Percentiles rank a stretch among this genome's conserved stretches.
Evolutionary conservation across 2,329 filamentous ascomycete species (phyloP).

Genomic region (Colletotrichum orbiculare): DNA sequence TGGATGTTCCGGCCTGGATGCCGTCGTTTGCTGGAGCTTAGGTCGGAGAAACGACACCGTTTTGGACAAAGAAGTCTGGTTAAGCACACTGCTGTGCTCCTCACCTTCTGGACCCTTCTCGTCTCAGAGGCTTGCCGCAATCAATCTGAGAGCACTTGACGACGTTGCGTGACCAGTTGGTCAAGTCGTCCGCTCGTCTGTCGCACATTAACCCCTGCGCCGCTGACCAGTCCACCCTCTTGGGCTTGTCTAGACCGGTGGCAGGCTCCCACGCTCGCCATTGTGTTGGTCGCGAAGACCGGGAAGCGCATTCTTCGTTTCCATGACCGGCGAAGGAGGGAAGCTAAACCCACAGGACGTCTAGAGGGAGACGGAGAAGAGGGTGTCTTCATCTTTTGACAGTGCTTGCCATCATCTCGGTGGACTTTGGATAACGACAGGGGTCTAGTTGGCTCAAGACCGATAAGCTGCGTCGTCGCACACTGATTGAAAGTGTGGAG

Average conservation of each 20-base stretch:
- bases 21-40: conserved; percentile 15
- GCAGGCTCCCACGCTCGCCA: conserved; percentile 21
- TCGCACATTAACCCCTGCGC: conserved; percentile 19
- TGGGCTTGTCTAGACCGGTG: conserved; percentile 17
- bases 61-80: conserved; percentile 22
- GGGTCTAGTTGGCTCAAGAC: conserved; percentile 32
- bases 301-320: conserved; percentile 14
- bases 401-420: conserved; percentile 11
- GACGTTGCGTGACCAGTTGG: conserved; percentile 31
- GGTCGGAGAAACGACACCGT: conserved; percentile 27
- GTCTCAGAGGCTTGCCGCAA: conserved; percentile 10
- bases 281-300: conserved; percentile 12
- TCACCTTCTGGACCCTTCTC: neutral
- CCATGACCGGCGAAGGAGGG: conserved; percentile 2
- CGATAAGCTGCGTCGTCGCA: conserved; percentile 26
- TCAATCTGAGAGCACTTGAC: conserved; percentile 34
- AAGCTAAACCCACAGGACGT: conserved; percentile 6
- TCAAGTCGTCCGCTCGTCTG: conserved; percentile 21
- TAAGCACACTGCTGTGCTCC: conserved; percentile 32
- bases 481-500: conserved; percentile 33
- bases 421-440: conserved; percentile 27
- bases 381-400: conserved; percentile 30
- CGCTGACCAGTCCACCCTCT: conserved; percentile 1
- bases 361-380: conserved; percentile 20
- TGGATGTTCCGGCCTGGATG: conserved; percentile 17